Evolutionary conservation across 1,284 basidiomycete genomes (phyloP), one percentile per base, ranked within the genome.

Genomic region (Sanghuangporus weigelae): DNA sequence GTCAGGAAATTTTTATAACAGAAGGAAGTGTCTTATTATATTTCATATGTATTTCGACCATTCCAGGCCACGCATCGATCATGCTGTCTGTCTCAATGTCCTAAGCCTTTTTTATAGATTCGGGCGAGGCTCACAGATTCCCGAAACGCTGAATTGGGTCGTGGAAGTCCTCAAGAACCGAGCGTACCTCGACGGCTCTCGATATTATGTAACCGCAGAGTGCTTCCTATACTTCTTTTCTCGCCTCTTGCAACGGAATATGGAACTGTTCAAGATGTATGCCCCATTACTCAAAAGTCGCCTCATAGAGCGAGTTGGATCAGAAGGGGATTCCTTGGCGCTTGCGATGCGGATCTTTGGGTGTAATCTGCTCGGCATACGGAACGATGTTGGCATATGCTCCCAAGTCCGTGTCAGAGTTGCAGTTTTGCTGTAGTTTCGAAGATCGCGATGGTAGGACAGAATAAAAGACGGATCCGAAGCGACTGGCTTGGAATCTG

Each of bases 121-220:
- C 64, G 79, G 80, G 1, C 79, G 84, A 0, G 81, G 79, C 0
- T 67, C 71, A 8, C 78, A 85, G 63, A 75, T 85, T 0, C 66
- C 72, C 12, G 63, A 67, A n/a, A 85, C 82, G 0, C 73, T 81
- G 8, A 72, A 78, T 38, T 86, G 83, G 83, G 76, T 85, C 2
- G 71, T 75, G 48, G 75, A 78, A 44, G 79, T 84, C n/a, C 75
- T 86, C 26, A 67, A 75, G 35, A 77, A 84, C 69, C 76, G 81
- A 23, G 84, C 82, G 2, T 85, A 85, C 68, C 68, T 79, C 21
- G 78, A 81, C 21, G 84, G 84, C 4, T 84, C 83, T 16, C 75
- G 81, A 10, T 85, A 85, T 69, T 85, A 85, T 69, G 75, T 76
- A 44, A 79, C 77, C 0, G 72, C 82, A 0, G 84, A 84, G 69